Evolutionary conservation across 176 grass and related monocot species (phyloP), one percentile per base, ranked within the genome.

Genomic region (Oropetium thomaeum): DNA sequence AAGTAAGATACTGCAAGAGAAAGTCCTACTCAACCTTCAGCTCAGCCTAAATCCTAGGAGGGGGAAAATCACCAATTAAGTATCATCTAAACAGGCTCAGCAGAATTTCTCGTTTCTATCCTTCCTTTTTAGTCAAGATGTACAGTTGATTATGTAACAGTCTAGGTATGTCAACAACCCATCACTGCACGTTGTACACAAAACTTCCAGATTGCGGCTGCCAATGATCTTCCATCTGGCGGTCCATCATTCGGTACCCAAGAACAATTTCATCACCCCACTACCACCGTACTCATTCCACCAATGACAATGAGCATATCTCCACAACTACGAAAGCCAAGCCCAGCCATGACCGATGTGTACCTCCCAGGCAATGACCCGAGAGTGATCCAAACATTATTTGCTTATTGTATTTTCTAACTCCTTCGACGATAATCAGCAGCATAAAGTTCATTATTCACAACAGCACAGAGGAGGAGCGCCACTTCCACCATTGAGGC

Each of bases 131-230:
- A 53, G 57, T 65, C 57, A 76, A 87, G 77, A 87, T 81, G 72
- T 87, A 81, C 72, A 65, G 65, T 77, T 39, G 16, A 60, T 87
- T 23, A 51, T 71, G 38, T 64, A 80, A 79, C 53, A 76, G 58
- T 71, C n/a, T 23, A 44, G 63, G 32, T 69, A 88, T 69, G 70
- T 89, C 82, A 89, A 76, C 87, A 89, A 74, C 67, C 69, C 87
- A 89, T 89, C 82, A 85, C 82, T 27, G 82, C 73, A 81, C 82
- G 61, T 89, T 89, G 62, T 89, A 84, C n/a, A 89, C 82, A 67
- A 89, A 89, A 66, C 67, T 89, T 69, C 65, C 58, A 0, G 51
- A 73, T 39, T 27, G 11, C 82, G 66, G 33, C 60, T 85, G 32
- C 72, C 87, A 85, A 89, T 62, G 34, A 85, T 67, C 34, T 63